Base-by-base conservation (phyloP, 1,284 basidiomycete species). In the Ustilago bromivora region DNA sequence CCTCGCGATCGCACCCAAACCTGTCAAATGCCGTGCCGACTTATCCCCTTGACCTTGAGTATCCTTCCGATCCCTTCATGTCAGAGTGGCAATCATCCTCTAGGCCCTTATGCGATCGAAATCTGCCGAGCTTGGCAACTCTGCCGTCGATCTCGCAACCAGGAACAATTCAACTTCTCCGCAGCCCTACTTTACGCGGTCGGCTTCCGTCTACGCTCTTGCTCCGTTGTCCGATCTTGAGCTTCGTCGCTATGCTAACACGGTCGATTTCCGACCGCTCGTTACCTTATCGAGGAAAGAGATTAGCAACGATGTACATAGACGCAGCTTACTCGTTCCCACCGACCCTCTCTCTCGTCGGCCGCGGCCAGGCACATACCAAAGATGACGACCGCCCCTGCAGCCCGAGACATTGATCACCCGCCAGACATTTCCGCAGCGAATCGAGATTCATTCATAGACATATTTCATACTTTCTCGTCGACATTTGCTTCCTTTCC, bases 141-240 rank as follows among this genome's bases (percentile, higher is more conserved):
- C 28, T 51, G 49, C 49, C 31, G 49, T 32, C 31, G 28, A 51
- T 17, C 28, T 51, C 49, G 49, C 28, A 13, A 31, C 28, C 49
- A 32, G 35, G 52, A n/a, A 38, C 52, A 9, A 53, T 53, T 61
- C 51, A 61, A 61, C 59, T 61, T 61, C 59, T 61, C 59, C n/a
- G 19, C 38, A 28, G n/a, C 49, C 49, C 23, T 13, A 51, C 28
- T 15, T 9, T 28, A 31, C n/a, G 11, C 31, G 8, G 28, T 23
- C 52, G 34, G 3, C 52, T 19, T 36, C 19, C 31, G 52, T 12
- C 31, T 51, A 51, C 13, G 31, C 49, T 51, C 31, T 31, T 19
- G n/a, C 46, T 49, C 46, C 11, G 13, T 41, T 41, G 40, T 17
- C 40, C 40, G 17, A 17, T 17, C 17, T 17, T 41, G 46, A 49